Evolutionary conservation across 768 basidiomycete genomes (phyloP).

Genomic region (Hirschioporus abietinus): DNA sequence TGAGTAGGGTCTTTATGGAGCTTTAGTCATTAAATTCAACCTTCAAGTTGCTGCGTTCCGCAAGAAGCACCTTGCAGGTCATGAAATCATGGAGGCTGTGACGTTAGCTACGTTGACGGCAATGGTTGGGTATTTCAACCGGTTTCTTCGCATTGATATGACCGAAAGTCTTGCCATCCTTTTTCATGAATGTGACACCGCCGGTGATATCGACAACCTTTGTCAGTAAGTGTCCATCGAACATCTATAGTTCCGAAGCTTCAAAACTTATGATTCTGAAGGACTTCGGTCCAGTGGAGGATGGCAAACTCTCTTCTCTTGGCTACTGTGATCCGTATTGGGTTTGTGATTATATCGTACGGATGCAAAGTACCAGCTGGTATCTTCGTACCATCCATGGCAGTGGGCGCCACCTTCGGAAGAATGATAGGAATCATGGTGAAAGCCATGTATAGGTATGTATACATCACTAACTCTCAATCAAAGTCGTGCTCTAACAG

Average conservation of each 20-base stretch:
- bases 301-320: conserved; percentile 91
- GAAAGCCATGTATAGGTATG: conserved; percentile 83
- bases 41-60: conserved; percentile 93
- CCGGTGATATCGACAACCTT: conserved; percentile 82
- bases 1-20: conserved; percentile 88
- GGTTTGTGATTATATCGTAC: conserved; percentile 86
- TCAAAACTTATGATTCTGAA: conserved; percentile 26
- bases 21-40: conserved; percentile 95
- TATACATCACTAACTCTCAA: background rate
- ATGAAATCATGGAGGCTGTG: conserved; percentile 88
- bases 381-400: conserved; percentile 99
- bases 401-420: conserved; percentile 94
- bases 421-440: conserved; percentile 96
- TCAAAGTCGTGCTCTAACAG: background rate
- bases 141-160: conserved; percentile 95
- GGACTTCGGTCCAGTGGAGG: conserved; percentile 87
- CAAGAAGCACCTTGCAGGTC: conserved; percentile 77
- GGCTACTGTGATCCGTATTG: conserved; percentile 84
- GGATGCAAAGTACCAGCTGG: conserved; percentile 96
- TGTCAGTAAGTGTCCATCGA: conserved; percentile 73
- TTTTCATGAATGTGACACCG: conserved; percentile 94
- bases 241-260: conserved; percentile 5
- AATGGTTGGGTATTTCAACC: conserved; percentile 89
- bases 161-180: conserved; percentile 92
- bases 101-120: conserved; percentile 84